Evolutionary conservation across 129 eudicot species (phyloP), one percentile per base, ranked within the genome.

Genomic region (Artemisia annua): DNA sequence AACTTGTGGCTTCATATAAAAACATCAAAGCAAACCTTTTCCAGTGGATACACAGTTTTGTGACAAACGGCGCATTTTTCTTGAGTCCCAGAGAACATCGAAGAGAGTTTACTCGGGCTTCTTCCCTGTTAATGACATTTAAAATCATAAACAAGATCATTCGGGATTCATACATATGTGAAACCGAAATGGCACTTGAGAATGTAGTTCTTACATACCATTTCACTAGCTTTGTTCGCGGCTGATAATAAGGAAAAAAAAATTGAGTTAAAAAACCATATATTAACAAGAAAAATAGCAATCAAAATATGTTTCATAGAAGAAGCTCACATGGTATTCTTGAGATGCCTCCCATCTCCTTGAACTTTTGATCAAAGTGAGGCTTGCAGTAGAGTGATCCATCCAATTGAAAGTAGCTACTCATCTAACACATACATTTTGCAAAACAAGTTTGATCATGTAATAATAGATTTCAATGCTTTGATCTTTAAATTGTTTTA

Each of bases 31-130:
- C 13, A 18, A 64, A 94, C 98, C 97, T 94, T 94, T 79, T 94
- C 98, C 3, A 90, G 71, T 16, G 98, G 98, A 82, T 94, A 94
- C 0, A 88, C 98, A 3, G 97, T 90, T 76, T 88, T 94, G 3
- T 81, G 80, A 70, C 98, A 90, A 13, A 73, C 79, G 1, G 87
- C 86, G 71, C 98, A 94, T 79, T 90, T 94, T 2, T 94, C 98
- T 49, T 84, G 96, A 54, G 97, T 94, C 9, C 98, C 97, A 14
- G 91, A 87, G 77, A 94, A 90, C 72, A 94, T 17, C n/a, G 93
- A 35, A 8, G 96, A 84, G 49, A 83, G 79, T 65, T 85, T 93
- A 84, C 92, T 90, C n/a, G 97, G 80, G 9, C 67, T 20, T 69
- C 75, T 89, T 13, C 67, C 78, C 96, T 89, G 77, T 58, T 69